Percentiles rank a stretch among this genome's conserved stretches.
Conservation (phyloP, 108 stramenopile species). For the Schizochytrium sp. region DNA sequence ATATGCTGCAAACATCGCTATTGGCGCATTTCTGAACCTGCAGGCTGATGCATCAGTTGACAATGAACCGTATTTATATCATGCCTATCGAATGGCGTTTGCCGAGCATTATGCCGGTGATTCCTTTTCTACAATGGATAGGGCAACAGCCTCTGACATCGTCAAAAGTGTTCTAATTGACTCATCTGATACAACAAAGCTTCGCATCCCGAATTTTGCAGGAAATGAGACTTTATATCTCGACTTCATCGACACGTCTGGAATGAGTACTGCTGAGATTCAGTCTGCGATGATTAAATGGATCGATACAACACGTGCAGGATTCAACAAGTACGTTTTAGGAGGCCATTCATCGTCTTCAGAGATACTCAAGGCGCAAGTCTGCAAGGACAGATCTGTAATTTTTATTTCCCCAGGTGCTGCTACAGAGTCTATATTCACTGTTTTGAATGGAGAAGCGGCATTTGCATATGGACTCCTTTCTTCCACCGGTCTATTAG, state of each 20-base stretch:
- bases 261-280: not conserved
- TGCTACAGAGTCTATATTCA: slow-evolving; percentile 12
- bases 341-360: slow-evolving; percentile 34
- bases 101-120: not conserved
- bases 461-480: slow-evolving; percentile 32
- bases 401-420: slow-evolving; percentile 5
- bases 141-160: not conserved
- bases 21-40: slow-evolving; percentile 7
- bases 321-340: not conserved
- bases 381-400: not conserved
- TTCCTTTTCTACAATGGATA: not conserved
- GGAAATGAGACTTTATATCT: not conserved
- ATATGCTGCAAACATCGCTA: not conserved
- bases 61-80: slow-evolving; percentile 6
- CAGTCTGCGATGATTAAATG: not conserved
- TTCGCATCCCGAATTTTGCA: not conserved
- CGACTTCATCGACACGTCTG: slow-evolving; percentile 30
- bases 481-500: not conserved
- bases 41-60: not conserved
- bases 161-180: not conserved
- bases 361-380: not conserved
- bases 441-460: not conserved
- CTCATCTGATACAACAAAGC: not conserved
- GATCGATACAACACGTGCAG: slow-evolving; percentile 14
- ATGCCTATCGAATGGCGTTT: slow-evolving; percentile 30